These are phyloP conservation scores for Diplodia intermedia DNA, from an alignment of 2,329 filamentous ascomycete genomes.

Conservation along the genomic window DNA sequence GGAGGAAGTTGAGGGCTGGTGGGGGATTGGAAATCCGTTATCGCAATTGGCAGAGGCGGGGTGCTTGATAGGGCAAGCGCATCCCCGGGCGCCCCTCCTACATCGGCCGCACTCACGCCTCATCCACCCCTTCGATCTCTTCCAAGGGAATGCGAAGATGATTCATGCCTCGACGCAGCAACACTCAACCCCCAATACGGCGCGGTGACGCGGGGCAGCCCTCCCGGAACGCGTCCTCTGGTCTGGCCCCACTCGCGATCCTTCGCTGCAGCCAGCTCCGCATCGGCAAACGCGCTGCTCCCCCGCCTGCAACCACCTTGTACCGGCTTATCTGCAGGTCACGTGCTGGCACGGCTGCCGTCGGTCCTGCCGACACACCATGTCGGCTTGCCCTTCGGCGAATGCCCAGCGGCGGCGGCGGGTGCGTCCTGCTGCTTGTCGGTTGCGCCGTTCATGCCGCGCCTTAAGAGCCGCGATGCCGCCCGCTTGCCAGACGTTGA, in stretches of 20 bases:
- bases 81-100: neutral
- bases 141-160: too few species aligned
- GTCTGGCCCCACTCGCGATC: conserved; percentile 1
- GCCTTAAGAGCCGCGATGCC: conserved; percentile 12
- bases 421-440: conserved; percentile 3
- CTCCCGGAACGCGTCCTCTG: conserved; percentile 1
- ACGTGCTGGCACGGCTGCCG: neutral
- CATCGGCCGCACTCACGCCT: neutral
- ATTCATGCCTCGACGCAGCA: too few species aligned
- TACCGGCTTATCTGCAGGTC: conserved; percentile 20
- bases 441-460: conserved; percentile 9
- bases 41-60: conserved; percentile 25
- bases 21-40: conserved; percentile 23
- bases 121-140: neutral
- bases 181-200: too few species aligned
- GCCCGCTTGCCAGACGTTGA: neutral
- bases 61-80: conserved; percentile 7
- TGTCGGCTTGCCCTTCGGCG: conserved; percentile 4
- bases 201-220: too few species aligned
- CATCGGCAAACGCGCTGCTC: neutral
- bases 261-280: neutral
- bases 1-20: neutral
- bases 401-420: neutral
- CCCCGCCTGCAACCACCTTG: conserved; percentile 13
- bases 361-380: conserved; percentile 18